A percentile compares a stretch with the other conserved stretches of the same genome.
Evolutionary conservation across 73 alveolate species (phyloP).

Genomic region (Effrenium voratum): DNA sequence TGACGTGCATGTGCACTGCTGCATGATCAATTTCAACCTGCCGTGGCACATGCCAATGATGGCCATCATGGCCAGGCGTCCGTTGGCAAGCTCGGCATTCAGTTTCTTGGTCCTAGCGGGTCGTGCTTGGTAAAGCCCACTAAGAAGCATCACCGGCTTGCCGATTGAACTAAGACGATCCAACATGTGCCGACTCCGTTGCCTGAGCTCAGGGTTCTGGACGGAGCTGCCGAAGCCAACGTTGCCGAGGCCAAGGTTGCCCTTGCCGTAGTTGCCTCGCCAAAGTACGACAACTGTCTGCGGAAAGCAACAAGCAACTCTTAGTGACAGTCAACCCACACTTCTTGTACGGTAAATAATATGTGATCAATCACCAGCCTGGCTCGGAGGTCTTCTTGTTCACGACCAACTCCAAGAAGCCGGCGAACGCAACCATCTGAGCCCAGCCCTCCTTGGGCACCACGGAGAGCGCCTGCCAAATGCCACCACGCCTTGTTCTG

Average conservation of each 20-base stretch:
- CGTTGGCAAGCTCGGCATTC: conserved; percentile 55
- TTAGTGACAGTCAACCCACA: background rate
- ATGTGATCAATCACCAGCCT: too few relatives aligned
- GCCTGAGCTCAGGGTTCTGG: conserved; percentile 14
- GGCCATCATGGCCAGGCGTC: conserved; percentile 90
- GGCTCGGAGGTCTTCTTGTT: conserved; percentile 39
- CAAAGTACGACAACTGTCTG: too few relatives aligned
- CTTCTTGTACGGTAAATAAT: background rate
- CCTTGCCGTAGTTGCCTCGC: conserved; percentile 44
- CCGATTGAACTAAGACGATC: too few relatives aligned
- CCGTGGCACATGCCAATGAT: conserved; percentile 48
- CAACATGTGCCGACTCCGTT: background rate
- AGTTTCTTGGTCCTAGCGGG: background rate
- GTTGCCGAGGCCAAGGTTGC: conserved; percentile 12
- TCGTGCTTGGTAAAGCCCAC: too few relatives aligned
- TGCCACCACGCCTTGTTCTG: background rate
- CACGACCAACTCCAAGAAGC: background rate
- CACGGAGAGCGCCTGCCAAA: background rate
- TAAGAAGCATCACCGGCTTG: too few relatives aligned
- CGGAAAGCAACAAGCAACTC: background rate
- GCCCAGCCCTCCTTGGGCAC: conserved; percentile 34
- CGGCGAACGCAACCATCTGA: conserved; percentile 17
- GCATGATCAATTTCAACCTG: too few relatives aligned
- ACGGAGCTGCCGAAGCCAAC: conserved; percentile 3
- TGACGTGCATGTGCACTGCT: too few relatives aligned